Conservation (phyloP, 257 asterid species). For the Capsicum rhomboideum region DNA sequence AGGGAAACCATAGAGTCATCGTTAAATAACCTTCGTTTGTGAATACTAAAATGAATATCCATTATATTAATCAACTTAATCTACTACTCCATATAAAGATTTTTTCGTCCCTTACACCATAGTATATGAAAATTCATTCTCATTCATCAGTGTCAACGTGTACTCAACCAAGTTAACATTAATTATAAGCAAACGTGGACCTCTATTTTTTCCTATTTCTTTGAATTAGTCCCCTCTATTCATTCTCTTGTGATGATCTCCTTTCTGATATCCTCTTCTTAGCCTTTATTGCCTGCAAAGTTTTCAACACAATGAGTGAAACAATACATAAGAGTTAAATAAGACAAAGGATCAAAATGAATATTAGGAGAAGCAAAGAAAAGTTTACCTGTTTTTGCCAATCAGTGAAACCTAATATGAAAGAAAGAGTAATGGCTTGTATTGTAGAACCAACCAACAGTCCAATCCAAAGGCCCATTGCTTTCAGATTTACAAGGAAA, state of each 20-base stretch:
- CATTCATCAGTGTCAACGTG: too few species aligned
- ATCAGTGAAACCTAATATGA: constrained; percentile 28
- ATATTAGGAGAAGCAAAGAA: neutral
- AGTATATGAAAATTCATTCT: too few species aligned
- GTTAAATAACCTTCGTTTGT: too few species aligned
- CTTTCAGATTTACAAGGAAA: constrained; percentile 25
- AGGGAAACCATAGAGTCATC: neutral
- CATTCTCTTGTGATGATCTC: neutral
- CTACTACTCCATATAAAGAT: too few species aligned
- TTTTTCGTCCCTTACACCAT: neutral
- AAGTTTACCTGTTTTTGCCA: constrained; percentile 32
- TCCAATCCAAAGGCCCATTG: constrained; percentile 51
- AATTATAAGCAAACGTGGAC: too few species aligned
- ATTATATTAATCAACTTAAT: neutral
- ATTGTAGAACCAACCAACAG: constrained; percentile 25
- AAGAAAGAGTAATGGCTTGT: constrained; percentile 24
- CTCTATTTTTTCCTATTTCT: too few species aligned
- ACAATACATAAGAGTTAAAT: neutral
- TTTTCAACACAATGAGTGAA: neutral
- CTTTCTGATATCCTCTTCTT: constrained; percentile 4
- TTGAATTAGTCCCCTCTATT: too few species aligned
- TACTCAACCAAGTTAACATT: too few species aligned
- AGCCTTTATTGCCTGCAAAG: constrained; percentile 18
- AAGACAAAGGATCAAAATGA: neutral
- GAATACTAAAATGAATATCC: neutral